phyloP scores from a whole-genome alignment of 306 rosid species.

The Castanea mollissima region DNA sequence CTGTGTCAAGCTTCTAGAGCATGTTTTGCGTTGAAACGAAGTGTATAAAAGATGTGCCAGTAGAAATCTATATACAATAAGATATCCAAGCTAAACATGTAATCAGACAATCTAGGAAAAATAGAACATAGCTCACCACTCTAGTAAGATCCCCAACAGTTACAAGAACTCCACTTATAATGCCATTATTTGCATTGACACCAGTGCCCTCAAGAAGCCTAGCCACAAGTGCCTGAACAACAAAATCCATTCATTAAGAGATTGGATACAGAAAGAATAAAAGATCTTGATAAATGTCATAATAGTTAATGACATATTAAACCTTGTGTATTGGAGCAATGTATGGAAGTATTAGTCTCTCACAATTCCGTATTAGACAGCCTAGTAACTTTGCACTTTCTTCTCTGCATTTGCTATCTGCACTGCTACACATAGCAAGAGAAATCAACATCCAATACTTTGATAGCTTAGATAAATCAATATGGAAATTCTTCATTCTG shows the following conservation, averaged over 20 bases:
- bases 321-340: conserved; percentile 98
- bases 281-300: conserved; percentile 9
- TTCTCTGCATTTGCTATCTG: conserved; percentile 99
- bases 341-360: conserved; percentile 87
- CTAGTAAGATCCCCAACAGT: conserved; percentile 99
- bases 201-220: conserved; percentile 71
- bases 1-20: too few relatives aligned
- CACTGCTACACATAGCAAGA: conserved; percentile 67
- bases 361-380: conserved; percentile 94
- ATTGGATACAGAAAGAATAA: conserved; percentile 4
- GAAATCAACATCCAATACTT: conserved; percentile 30
- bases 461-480: neutral
- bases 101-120: conserved; percentile 16
- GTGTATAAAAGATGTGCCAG: neutral
- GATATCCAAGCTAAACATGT: neutral
- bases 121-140: conserved; percentile 71
- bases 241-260: conserved; percentile 29
- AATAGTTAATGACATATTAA: conserved; percentile 15
- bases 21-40: too few relatives aligned
- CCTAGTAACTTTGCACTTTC: conserved; percentile 98
- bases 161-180: conserved; percentile 92
- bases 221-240: conserved; percentile 82
- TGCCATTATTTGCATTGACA: conserved; percentile 72
- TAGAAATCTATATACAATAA: neutral
- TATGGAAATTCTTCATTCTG: conserved; percentile 6